Percentiles rank a stretch among this genome's conserved stretches.
phyloP scores from a whole-genome alignment of 306 rosid species.

The Crotalaria pallida region DNA sequence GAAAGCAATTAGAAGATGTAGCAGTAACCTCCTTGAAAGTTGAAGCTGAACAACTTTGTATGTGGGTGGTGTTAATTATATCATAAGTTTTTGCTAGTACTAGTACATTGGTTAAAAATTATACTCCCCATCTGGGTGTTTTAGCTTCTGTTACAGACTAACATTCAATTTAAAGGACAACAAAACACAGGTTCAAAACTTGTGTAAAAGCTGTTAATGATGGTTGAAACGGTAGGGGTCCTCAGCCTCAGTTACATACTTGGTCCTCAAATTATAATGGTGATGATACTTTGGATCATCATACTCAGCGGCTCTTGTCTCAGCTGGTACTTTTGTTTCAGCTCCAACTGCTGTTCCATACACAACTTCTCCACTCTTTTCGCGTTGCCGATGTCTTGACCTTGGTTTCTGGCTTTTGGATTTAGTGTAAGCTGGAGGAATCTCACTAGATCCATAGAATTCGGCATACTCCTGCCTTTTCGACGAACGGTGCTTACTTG shows the following conservation, averaged over 20 bases:
- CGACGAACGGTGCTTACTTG: slow-evolving; percentile 74
- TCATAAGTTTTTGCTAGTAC: too few species aligned
- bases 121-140: too few species aligned
- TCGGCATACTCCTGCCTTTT: slow-evolving; percentile 68
- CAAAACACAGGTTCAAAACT: background rate
- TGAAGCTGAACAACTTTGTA: too few species aligned
- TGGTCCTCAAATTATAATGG: slow-evolving; percentile 70
- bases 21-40: too few species aligned
- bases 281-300: slow-evolving; percentile 54
- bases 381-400: slow-evolving; percentile 75
- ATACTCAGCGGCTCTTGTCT: slow-evolving; percentile 43
- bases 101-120: too few species aligned
- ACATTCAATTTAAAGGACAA: slow-evolving; percentile 10
- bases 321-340: slow-evolving; percentile 51
- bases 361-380: slow-evolving; percentile 69
- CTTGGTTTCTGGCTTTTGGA: slow-evolving; percentile 85
- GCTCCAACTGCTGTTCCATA: slow-evolving; percentile 41
- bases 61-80: too few species aligned
- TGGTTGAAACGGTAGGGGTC: slow-evolving; percentile 45
- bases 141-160: too few species aligned
- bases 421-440: slow-evolving; percentile 55
- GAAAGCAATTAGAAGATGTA: too few species aligned
- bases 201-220: slow-evolving; percentile 16
- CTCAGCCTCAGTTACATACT: slow-evolving; percentile 40
- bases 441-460: slow-evolving; percentile 71